Percentiles rank a stretch among this genome's conserved stretches.
phyloP scores from a whole-genome alignment of 2,329 filamentous ascomycete species.

The Alternaria triticimaculans region DNA sequence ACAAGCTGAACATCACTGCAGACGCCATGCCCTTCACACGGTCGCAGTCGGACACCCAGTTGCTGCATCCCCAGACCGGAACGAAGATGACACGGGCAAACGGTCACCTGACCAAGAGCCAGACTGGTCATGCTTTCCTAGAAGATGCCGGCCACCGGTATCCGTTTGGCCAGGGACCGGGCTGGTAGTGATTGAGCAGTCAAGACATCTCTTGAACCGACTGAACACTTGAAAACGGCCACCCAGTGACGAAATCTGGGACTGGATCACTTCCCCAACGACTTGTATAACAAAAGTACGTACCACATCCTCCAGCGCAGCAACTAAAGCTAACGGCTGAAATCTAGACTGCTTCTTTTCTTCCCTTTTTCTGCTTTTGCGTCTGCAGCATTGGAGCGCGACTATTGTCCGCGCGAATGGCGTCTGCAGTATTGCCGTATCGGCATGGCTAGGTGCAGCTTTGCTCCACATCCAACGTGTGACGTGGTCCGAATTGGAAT shows the following conservation, averaged over 20 bases:
- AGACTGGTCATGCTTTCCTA: neutral
- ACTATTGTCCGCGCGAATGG: neutral
- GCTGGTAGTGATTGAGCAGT: neutral
- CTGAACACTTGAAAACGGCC: neutral
- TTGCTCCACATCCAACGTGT: neutral
- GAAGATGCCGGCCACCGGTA: neutral
- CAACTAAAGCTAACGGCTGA: neutral
- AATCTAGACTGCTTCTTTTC: neutral
- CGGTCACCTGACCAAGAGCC: neutral
- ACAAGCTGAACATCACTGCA: neutral
- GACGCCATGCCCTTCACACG: conserved; percentile 10
- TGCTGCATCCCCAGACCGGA: neutral
- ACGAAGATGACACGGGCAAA: neutral
- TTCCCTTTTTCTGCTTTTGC: neutral
- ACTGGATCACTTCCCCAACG: neutral
- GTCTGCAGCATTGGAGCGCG: neutral
- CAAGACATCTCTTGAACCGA: neutral
- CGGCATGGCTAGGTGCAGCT: neutral
- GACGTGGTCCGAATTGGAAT: conserved; percentile 1
- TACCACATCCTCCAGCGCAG: neutral
- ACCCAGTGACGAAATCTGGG: too few species aligned
- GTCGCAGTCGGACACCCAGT: neutral
- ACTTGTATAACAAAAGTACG: neutral
- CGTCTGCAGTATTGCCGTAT: neutral
- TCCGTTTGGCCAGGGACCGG: neutral